These are phyloP conservation scores for Vitis amurensis DNA, from an alignment of 164 flowering plant genomes.

Conservation along the genomic window DNA sequence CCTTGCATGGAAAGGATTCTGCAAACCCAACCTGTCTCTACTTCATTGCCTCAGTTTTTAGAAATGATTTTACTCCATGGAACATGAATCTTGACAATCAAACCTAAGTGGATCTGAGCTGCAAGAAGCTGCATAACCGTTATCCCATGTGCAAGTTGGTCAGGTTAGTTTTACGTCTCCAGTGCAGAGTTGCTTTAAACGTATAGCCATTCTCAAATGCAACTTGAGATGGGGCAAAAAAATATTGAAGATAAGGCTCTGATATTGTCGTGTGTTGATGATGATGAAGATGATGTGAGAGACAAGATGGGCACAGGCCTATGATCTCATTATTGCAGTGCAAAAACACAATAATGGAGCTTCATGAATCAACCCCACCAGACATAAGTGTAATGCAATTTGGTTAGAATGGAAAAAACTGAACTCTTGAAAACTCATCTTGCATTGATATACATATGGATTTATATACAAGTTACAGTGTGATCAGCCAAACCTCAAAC, in stretches of 20 bases:
- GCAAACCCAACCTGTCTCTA: no score
- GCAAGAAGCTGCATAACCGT: no score
- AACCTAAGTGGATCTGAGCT: no score
- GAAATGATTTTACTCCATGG: no score
- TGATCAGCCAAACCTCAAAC: conserved; percentile 32
- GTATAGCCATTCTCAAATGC: no score
- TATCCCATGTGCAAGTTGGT: no score
- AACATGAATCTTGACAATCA: no score
- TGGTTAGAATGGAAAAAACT: neutral
- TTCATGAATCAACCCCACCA: conserved; percentile 14
- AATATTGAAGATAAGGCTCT: conserved; percentile 7
- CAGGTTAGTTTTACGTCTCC: no score
- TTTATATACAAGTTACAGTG: conserved; percentile 60
- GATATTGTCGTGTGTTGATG: neutral
- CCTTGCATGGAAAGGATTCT: neutral
- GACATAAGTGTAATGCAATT: neutral
- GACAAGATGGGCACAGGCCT: conserved; percentile 12
- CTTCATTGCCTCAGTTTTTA: no score
- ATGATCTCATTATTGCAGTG: conserved; percentile 15
- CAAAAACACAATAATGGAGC: conserved; percentile 22
- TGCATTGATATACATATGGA: conserved; percentile 47
- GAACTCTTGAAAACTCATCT: conserved; percentile 24
- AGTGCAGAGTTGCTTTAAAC: no score
- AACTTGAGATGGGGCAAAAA: neutral
- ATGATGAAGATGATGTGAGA: conserved; percentile 7